These are phyloP conservation scores for Lipomyces starkeyi DNA, from an alignment of 805 yeast species.

Conservation along the genomic window DNA sequence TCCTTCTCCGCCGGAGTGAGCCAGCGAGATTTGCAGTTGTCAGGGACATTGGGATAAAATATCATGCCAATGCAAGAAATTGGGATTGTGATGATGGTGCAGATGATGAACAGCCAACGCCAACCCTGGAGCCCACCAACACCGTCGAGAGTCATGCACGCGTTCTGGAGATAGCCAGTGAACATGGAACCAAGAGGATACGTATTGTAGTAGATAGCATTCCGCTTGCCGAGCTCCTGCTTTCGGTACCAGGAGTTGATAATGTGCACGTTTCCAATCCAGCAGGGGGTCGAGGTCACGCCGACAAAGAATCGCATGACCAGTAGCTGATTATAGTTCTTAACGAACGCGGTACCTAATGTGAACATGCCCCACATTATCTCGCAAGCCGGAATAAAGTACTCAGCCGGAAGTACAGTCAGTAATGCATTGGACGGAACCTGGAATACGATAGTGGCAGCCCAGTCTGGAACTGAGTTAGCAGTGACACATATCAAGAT, in stretches of 20 bases:
- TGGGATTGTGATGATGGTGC: slow-evolving; percentile 51
- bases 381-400: slow-evolving; percentile 62
- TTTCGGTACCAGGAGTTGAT: slow-evolving; percentile 63
- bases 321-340: slow-evolving; percentile 53
- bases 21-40: slow-evolving; percentile 38
- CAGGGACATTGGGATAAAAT: slow-evolving; percentile 58
- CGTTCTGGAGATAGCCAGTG: slow-evolving; percentile 60
- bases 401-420: slow-evolving; percentile 44
- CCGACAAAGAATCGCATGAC: slow-evolving; percentile 72
- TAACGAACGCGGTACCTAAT: slow-evolving; percentile 58
- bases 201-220: slow-evolving; percentile 51
- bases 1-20: slow-evolving; percentile 39
- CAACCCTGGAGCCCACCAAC: slow-evolving; percentile 57
- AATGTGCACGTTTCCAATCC: slow-evolving; percentile 53
- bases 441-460: slow-evolving; percentile 42
- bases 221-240: slow-evolving; percentile 57
- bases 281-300: slow-evolving; percentile 70
- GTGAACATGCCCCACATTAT: slow-evolving; percentile 73
- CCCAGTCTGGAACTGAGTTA: slow-evolving; percentile 20
- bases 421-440: slow-evolving; percentile 46
- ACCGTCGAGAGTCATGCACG: slow-evolving; percentile 55
- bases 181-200: slow-evolving; percentile 53
- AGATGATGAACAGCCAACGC: slow-evolving; percentile 72
- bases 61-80: slow-evolving; percentile 48
- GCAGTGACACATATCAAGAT: slow-evolving; percentile 11